phyloP scores from a whole-genome alignment of 257 asterid species.

The Ehretia macrophylla region DNA sequence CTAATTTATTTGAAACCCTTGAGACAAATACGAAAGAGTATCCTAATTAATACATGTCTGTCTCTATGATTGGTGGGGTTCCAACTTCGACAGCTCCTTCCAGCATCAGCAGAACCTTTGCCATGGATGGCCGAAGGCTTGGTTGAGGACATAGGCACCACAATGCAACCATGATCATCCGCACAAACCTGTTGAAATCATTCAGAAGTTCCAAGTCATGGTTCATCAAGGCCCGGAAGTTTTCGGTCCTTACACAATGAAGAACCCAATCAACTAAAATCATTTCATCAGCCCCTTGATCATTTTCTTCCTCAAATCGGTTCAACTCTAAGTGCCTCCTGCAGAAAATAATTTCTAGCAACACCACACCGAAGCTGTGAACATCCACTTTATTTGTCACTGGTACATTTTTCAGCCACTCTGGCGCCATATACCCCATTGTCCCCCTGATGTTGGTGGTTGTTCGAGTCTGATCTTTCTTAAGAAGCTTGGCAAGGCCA shows the following conservation, averaged over 20 bases:
- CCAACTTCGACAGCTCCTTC: constrained; percentile 5
- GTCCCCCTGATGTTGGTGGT: constrained; percentile 52
- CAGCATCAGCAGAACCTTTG: constrained; percentile 9
- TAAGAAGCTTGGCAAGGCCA: constrained; percentile 52
- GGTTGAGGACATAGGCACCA: constrained; percentile 13
- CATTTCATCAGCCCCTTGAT: not conserved
- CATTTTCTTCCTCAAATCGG: not conserved
- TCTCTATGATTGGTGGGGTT: not conserved
- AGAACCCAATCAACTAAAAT: constrained; percentile 7
- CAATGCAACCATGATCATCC: constrained; percentile 5
- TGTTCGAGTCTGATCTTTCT: constrained; percentile 42
- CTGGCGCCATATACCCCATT: constrained; percentile 63
- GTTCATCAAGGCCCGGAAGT: too few relatives aligned
- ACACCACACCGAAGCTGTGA: constrained; percentile 48
- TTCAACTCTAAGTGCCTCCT: constrained; percentile 10
- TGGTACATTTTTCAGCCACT: constrained; percentile 45
- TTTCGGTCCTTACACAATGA: constrained; percentile 2
- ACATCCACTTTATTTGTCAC: constrained; percentile 61
- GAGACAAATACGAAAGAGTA: too few relatives aligned
- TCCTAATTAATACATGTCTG: too few relatives aligned
- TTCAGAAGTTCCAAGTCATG: too few relatives aligned
- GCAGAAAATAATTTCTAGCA: constrained; percentile 32
- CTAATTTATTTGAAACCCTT: too few relatives aligned
- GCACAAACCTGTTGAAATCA: not conserved
- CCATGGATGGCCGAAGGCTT: constrained; percentile 7